phyloP scores from a whole-genome alignment of 2,329 filamentous ascomycete genomes.

The Xylaria multiplex region DNA sequence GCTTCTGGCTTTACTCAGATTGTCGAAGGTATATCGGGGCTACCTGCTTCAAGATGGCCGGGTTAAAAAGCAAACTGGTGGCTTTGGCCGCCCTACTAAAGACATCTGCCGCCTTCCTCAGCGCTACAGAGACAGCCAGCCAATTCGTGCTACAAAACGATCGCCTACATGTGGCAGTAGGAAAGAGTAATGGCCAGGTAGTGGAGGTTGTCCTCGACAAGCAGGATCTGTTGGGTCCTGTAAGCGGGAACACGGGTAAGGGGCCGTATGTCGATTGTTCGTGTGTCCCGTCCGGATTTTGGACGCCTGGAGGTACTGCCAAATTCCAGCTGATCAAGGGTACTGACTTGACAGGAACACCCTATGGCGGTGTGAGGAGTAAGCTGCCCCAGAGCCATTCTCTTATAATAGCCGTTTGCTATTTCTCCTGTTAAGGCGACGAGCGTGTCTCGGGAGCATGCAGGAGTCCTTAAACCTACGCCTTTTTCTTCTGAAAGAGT shows the following conservation, averaged over 20 bases:
- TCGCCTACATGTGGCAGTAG: constrained; percentile 46
- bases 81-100: constrained; percentile 18
- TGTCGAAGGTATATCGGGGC: background rate
- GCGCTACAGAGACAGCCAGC: constrained; percentile 23
- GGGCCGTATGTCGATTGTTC: constrained; percentile 72
- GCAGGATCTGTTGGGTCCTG: constrained; percentile 62
- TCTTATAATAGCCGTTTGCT: too few species aligned
- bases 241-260: constrained; percentile 54
- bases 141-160: constrained; percentile 36
- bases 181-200: constrained; percentile 51
- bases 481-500: too few species aligned
- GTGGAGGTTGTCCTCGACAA: constrained; percentile 50
- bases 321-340: constrained; percentile 62
- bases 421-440: too few species aligned
- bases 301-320: constrained; percentile 65
- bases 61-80: constrained; percentile 22
- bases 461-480: too few species aligned
- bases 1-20: background rate
- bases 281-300: constrained; percentile 66
- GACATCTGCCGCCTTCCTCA: constrained; percentile 29
- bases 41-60: constrained; percentile 21
- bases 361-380: constrained; percentile 66
- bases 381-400: too few species aligned
- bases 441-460: too few species aligned
- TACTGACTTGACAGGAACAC: constrained; percentile 49